These are phyloP conservation scores for Inga leiocalycina DNA, from an alignment of 306 rosid genomes.

Conservation along the genomic window DNA sequence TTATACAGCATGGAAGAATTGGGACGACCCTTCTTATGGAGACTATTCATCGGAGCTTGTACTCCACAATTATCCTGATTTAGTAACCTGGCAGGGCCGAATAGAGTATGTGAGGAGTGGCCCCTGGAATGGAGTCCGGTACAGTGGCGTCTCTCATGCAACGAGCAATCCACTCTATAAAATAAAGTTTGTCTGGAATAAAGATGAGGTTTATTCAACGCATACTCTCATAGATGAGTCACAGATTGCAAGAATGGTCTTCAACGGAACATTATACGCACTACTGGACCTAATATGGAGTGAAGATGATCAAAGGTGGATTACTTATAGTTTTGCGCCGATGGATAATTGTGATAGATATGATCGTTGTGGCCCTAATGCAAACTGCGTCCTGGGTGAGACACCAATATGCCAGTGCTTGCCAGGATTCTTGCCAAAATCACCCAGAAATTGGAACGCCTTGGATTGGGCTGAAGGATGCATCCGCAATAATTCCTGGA, in stretches of 20 bases:
- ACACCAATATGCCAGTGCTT: background rate
- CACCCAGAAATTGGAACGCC: no score
- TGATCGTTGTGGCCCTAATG: background rate
- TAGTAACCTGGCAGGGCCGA: constrained; percentile 13
- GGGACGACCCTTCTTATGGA: constrained; percentile 35
- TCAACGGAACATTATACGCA: background rate
- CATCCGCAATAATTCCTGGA: background rate
- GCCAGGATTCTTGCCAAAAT: background rate
- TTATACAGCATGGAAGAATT: constrained; percentile 29
- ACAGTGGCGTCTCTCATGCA: background rate
- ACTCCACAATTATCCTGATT: background rate
- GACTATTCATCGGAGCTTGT: background rate
- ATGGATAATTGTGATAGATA: background rate
- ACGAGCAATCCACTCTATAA: background rate
- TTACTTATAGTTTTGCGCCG: background rate
- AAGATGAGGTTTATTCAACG: background rate
- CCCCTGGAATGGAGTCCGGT: constrained; percentile 7
- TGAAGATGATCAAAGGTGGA: background rate
- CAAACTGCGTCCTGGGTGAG: background rate
- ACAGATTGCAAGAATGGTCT: background rate
- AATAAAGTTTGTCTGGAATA: background rate
- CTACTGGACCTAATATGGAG: background rate
- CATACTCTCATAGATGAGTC: background rate
- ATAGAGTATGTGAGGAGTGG: background rate
- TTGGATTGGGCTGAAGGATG: no score